Base-by-base conservation (phyloP, 805 yeast genomes). In the Ogataea haglerorum region DNA sequence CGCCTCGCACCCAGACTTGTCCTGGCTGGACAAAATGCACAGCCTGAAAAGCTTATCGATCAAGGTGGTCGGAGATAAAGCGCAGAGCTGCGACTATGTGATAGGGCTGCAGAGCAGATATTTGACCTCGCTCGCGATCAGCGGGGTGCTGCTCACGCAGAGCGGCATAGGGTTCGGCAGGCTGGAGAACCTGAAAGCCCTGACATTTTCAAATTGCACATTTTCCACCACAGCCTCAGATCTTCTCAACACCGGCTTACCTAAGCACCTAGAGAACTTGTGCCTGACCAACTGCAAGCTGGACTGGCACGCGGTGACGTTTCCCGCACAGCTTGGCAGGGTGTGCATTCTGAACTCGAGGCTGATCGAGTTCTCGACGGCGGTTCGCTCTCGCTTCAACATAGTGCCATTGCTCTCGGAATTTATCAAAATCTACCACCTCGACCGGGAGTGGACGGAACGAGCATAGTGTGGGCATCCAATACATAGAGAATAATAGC, bases 391-490 rank as follows among this genome's bases (percentile, higher is more conserved):
- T 3, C 16, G 21, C 10, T 47, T 44, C 41, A 44, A 30, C 19
- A 19, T 44, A 8, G 44, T 47, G 4, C 51, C 51, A 5, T 34
- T 47, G 15, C 30, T 47, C n/a, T 47, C 51, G 5, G 51, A 47
- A 21, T 47, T 40, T 19, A 43, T 47, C 35, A 47, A 47, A 30
- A 47, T 47, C 26, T 47, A 47, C 24, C 48, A 47, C 30, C 31
- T 47, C 10, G 49, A 46, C 26, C 39, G 43, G 13, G 31, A 32
- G 17, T 42, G 41, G 30, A 5, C 15, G 12, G 21, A 4, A 25
- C 17, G 36, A 31, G 15, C 17, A 25, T 16, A 28, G 10, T 5
- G 13, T 23, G 21, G 27, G 36, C 18, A 24, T 19, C 10, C 10
- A 6, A n/a, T 10, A 18, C 29, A 5, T 6, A 24, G 27, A 25